Evolutionary conservation across 2,329 filamentous ascomycete genomes (phyloP), one percentile per base, ranked within the genome.

Genomic region (Rugonectria rugulosa): DNA sequence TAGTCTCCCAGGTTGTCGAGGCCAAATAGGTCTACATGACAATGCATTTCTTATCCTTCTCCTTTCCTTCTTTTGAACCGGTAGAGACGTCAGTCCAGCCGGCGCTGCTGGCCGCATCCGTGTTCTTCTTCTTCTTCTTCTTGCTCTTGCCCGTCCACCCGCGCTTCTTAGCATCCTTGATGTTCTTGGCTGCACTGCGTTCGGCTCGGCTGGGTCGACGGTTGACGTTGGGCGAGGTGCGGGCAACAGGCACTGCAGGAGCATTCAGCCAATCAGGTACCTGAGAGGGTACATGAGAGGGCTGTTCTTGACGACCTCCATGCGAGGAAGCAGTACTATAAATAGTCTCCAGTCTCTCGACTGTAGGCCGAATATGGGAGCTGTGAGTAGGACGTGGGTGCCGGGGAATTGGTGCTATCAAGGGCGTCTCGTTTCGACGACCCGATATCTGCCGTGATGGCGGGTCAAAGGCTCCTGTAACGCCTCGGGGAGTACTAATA

Each of bases 111-210:
- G 69, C 73, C 8, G 68, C 72, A 54, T 82, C 80, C 38, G 36
- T 66, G 61, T 32, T 10, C 47, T 49, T 77, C 50, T 72, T 75
- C 57, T 72, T 77, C 44, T 73, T 73, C 62, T 75, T 79, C 57
- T 69, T 75, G 52, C 61, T 60, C 61, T 75, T 73, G 54, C 75
- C 72, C 31, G 70, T 77, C 84, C 85, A 88, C 1, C 85, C 84
- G 26, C 77, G 78, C 63, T 77, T 79, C 72, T 81, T 84, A 2
- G 85, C 85, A 57, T 87, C 84, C 15, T 81, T 77, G 23, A 88
- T 83, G 61, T 88, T 88, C 71, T 83, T 86, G 9, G 83, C 79
- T 6, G 85, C 85, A 53, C 84, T 85, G 23, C 83, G 76, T 66
- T 84, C 82, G 2, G 84, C 84, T 34, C 85, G 79, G 63, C 83